Conservation (phyloP, 2,329 filamentous ascomycete species). For the Stagonosporopsis tanaceti region DNA sequence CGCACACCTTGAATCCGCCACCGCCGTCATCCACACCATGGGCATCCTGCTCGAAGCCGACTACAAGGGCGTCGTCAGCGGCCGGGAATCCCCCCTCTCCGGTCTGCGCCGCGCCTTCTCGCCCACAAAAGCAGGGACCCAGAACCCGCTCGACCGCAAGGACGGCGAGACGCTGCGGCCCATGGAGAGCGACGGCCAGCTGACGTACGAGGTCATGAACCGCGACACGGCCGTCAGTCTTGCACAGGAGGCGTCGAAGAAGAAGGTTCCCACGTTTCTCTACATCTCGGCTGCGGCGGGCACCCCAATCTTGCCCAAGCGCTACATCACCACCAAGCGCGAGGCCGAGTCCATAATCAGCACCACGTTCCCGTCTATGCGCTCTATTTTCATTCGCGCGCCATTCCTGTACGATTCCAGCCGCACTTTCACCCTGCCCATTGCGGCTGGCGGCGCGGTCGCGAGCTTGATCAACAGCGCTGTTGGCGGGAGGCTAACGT, state of each 20-base stretch:
- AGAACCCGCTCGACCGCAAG: conserved; percentile 73
- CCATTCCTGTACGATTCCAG: conserved; percentile 90
- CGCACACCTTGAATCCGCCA: conserved; percentile 75
- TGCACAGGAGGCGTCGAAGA: conserved; percentile 75
- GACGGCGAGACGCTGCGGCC: conserved; percentile 67
- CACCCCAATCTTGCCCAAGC: conserved; percentile 79
- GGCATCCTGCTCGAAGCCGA: conserved; percentile 96
- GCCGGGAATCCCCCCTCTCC: conserved; percentile 80
- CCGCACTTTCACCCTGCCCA: conserved; percentile 80
- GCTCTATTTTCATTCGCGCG: conserved; percentile 82
- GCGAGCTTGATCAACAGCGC: conserved; percentile 79
- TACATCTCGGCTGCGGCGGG: conserved; percentile 91
- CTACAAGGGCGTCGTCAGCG: conserved; percentile 91
- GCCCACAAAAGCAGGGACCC: conserved; percentile 65
- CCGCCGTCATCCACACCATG: conserved; percentile 92
- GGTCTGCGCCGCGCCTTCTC: conserved; percentile 83
- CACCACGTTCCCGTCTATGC: conserved; percentile 75
- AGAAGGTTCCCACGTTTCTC: conserved; percentile 74
- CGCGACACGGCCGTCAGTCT: conserved; percentile 85
- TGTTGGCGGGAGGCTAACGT: conserved; percentile 77
- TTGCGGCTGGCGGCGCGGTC: conserved; percentile 79
- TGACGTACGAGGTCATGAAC: conserved; percentile 98
- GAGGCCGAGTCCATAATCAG: conserved; percentile 84
- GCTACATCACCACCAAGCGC: conserved; percentile 92
- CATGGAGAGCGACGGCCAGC: conserved; percentile 73